Evolutionary conservation across 331 rosid species (phyloP), one percentile per base, ranked within the genome.

Genomic region (Cydonia oblonga): DNA sequence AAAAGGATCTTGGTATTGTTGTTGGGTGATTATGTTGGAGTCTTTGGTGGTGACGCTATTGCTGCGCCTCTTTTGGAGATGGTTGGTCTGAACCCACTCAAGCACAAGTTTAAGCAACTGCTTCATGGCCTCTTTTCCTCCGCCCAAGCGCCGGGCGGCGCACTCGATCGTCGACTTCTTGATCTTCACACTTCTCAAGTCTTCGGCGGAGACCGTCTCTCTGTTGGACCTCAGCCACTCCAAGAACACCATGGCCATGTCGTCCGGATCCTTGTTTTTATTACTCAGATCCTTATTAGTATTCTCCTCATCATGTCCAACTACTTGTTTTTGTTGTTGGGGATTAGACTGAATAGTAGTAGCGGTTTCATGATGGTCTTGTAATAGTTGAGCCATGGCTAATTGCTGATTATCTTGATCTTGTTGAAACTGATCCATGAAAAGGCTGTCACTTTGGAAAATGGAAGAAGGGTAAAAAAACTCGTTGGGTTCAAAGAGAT

Each of bases 71-170:
- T 78, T 87, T 54, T 89, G 96, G 51, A 95, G 92, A 75, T 95
- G 96, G 33, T 89, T 95, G 1, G 86, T 90, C 78, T 91, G 93
- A 74, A 95, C 99, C 99, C 99, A 95, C 76, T 95, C 86, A 19
- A 95, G 96, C 54, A 95, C 89, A 11, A 95, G 96, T 72, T 95
- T 95, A 74, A 95, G 78, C 72, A 95, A 78, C 67, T 89, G 93
- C 57, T 95, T 95, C 97, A 87, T 95, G 22, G 86, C 99, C 60
- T 91, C 96, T 79, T 84, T 85, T 3, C 99, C 99, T 35, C 99
- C 99, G 4, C 99, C 99, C 25, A 95, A 86, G 0, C 96, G 90
- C 69, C 66, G 77, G 1, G 97, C 96, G 2, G 99, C 99, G 54
- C 89, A 84, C 24, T 95, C 99, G 1, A 95, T 87, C 0, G 97